A percentile compares a stretch with the other conserved stretches of the same genome.
phyloP scores from a whole-genome alignment of 257 asterid genomes.

The Ajuga chamaepitys region DNA sequence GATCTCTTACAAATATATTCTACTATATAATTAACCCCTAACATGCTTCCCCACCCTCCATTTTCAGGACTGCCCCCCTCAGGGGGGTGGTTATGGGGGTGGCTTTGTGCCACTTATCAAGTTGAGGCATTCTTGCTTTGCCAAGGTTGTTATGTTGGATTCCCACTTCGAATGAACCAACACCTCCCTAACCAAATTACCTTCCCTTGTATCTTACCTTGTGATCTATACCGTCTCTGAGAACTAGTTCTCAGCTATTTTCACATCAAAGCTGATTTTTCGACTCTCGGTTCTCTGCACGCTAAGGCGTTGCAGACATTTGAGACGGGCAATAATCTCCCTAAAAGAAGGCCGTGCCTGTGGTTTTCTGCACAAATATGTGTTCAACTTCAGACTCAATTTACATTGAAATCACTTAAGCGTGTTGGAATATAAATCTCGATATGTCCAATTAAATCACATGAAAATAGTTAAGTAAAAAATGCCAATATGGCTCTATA shows the following conservation, averaged over 20 bases:
- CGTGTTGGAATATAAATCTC: too few relatives aligned
- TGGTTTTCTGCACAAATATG: conserved; percentile 52
- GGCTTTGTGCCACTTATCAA: conserved; percentile 24
- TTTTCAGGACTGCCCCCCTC: conserved; percentile 26
- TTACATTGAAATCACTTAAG: too few relatives aligned
- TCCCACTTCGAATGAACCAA: conserved; percentile 90
- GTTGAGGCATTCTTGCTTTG: conserved; percentile 24
- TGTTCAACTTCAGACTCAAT: neutral
- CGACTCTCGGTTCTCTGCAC: conserved; percentile 33
- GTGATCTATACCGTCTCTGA: conserved; percentile 27
- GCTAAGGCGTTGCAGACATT: conserved; percentile 52
- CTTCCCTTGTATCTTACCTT: neutral
- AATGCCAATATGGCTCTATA: too few relatives aligned
- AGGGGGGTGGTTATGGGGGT: too few relatives aligned
- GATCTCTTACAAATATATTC: conserved; percentile 28
- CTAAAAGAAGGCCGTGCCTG: conserved; percentile 83
- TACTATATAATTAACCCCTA: conserved; percentile 24
- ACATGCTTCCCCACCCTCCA: neutral
- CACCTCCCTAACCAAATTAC: conserved; percentile 46
- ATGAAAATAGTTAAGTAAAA: too few relatives aligned
- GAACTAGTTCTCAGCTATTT: conserved; percentile 24
- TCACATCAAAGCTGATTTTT: conserved; percentile 31
- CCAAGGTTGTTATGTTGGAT: conserved; percentile 40
- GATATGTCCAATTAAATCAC: too few relatives aligned
- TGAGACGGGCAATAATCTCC: conserved; percentile 76